Base-by-base conservation (phyloP, 495 filamentous ascomycete species). In the Aspergillus bridgeri region DNA sequence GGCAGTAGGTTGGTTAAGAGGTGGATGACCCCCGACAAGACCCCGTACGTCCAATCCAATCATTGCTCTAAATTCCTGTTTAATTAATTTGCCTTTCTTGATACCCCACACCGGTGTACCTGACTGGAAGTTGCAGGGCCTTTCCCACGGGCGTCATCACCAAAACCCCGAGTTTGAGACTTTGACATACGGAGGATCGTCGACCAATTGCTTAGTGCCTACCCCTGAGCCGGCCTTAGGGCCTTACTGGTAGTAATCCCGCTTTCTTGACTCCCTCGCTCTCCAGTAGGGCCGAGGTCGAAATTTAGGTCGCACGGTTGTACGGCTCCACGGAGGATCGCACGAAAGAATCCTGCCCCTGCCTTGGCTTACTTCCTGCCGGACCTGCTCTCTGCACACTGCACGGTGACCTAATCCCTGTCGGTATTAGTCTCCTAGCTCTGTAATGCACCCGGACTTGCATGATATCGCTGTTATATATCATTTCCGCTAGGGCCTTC, bases 141-240 rank as follows among this genome's bases (percentile, higher is more conserved):
- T 13, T 38, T 62, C 43, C 56, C 42, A 49, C 53, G 62, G 58
- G 48, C 53, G 44, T 51, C 47, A 62, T 51, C 23, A 33, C 60
- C 23, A 25, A 54, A 48, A 43, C 17, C 60, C 60, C 60, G 42
- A 57, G 42, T 44, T 58, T 61, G 43, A 22, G 50, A 53, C 56
- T 25, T 27, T 55, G 43, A 50, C 50, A 49, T 21, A 42, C 55
- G 57, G 57, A 53, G 47, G 61, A 64, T 64, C 59, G 52, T 48
- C 52, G 20, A 53, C 43, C 52, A 49, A 44, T 45, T 23, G 21
- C 27, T 21, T 52, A 53, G 20, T 53, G 45, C 54, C 46, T 63
- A 60, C 65, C 65, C 65, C 65, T 67, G 65, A 67, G 58, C 59
- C 59, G 59, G 29, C 17, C 56, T 59, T 59, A 48, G 27, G 48